Evolutionary conservation across 768 basidiomycete genomes (phyloP), one percentile per base, ranked within the genome.

Genomic region (Auriscalpium vulgare): DNA sequence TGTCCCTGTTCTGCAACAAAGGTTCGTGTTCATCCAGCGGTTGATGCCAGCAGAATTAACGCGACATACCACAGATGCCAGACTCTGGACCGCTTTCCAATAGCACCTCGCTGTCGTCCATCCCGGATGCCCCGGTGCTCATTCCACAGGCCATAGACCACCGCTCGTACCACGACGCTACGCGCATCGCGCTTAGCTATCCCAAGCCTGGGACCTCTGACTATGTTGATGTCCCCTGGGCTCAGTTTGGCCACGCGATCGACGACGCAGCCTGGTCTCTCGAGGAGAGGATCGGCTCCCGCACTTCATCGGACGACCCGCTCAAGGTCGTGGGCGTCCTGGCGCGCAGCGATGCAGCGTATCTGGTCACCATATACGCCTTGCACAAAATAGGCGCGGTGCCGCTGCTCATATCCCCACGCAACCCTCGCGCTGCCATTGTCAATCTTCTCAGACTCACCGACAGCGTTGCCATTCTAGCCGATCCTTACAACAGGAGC

Each of bases 301-400:
- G 54, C 35, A 47, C 14, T 46, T 47, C 54, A 14, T 48, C 54
- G 11, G 47, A 47, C 34, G 54, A 47, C 14, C 54, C 54, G 37
- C 37, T 47, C n/a, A 55, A 48, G 37, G 54, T 55, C 29, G 54
- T 55, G 17, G 54, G 45, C 17, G 23, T 55, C 46, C 47, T 55
- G 7, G 54, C 54, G 8, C 17, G 54, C 10, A 46, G 43, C 40
- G 54, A 55, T 37, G 54, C 54, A 8, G 46, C 54, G 23, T 55
- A 55, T 21, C 47, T 55, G 54, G 44, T 55, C 54, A 55, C 54
- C 37, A 55, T 55, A 45, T 55, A 55, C 37, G 54, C 54, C n/a
- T 46, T 55, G 16, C 54, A 55, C 47, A 55, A 55, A 29, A 14
- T 44, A 45, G 54, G 54, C 21, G 23, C 44, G 17, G 43, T 55